Conservation (phyloP, 768 basidiomycete species). For the Xerocomus potaroensis region DNA sequence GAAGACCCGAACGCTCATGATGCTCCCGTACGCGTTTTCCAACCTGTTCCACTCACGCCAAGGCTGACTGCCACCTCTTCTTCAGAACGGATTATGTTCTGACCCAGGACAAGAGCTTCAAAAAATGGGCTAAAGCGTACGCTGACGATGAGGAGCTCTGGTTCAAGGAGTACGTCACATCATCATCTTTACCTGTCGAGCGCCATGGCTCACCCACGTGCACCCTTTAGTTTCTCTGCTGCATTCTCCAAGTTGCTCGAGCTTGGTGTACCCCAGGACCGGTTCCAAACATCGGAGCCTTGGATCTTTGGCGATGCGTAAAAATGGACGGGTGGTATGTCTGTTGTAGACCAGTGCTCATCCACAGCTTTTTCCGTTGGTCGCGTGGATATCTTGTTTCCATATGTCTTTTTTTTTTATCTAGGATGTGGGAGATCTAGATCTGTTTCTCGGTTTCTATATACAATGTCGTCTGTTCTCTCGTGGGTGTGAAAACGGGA, state of each 20-base stretch:
- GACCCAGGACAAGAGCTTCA: slow-evolving; percentile 87
- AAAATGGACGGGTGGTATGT: slow-evolving; percentile 25
- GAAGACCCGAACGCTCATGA: slow-evolving; percentile 86
- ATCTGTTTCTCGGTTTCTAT: too few species aligned
- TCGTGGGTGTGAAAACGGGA: too few species aligned
- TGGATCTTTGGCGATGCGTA: slow-evolving; percentile 54
- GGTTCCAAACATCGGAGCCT: slow-evolving; percentile 68
- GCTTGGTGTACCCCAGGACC: slow-evolving; percentile 83
- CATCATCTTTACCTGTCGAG: neutral
- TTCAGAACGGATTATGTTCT: slow-evolving; percentile 82
- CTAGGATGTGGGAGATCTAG: neutral
- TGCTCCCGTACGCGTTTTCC: slow-evolving; percentile 72
- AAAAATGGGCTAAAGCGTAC: slow-evolving; percentile 82
- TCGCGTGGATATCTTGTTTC: neutral
- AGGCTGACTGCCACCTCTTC: neutral
- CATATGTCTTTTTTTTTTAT: neutral
- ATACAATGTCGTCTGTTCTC: too few species aligned
- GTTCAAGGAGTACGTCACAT: slow-evolving; percentile 81
- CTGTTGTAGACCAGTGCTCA: neutral
- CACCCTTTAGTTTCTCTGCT: slow-evolving; percentile 64
- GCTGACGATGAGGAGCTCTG: slow-evolving; percentile 81
- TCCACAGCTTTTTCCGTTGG: neutral
- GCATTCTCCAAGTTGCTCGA: slow-evolving; percentile 81
- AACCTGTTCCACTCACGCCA: neutral
- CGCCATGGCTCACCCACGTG: neutral